phyloP scores from a whole-genome alignment of 2,329 filamentous ascomycete species.

The Geosmithia putterillii region DNA sequence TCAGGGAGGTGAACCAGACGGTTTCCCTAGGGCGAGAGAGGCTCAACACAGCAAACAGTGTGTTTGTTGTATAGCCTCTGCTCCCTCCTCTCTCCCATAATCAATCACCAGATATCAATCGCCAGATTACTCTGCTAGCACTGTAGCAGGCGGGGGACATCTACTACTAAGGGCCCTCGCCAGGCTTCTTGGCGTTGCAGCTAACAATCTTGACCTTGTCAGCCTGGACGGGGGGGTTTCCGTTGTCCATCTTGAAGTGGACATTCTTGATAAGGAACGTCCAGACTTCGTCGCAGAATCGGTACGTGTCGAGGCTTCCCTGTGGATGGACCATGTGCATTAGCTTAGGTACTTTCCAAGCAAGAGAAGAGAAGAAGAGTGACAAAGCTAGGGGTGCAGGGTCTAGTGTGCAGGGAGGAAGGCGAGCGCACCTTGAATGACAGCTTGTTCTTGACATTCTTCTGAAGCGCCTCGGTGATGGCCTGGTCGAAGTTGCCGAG shows the following conservation, averaged over 20 bases:
- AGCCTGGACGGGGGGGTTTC: slow-evolving; percentile 57
- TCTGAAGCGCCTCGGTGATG: slow-evolving; percentile 80
- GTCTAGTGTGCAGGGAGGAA: neutral
- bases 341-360: neutral
- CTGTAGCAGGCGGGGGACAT: no score
- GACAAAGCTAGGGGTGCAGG: neutral
- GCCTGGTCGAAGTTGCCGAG: slow-evolving; percentile 89
- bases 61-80: neutral
- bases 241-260: slow-evolving; percentile 92
- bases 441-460: slow-evolving; percentile 82
- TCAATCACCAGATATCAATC: neutral
- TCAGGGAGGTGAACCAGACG: no score
- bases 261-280: slow-evolving; percentile 98
- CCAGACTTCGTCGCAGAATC: slow-evolving; percentile 99
- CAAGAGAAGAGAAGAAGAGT: neutral
- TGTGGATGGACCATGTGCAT: slow-evolving; percentile 19
- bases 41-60: no score
- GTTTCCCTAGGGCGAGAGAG: neutral
- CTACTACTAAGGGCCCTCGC: slow-evolving; percentile 16
- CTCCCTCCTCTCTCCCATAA: neutral
- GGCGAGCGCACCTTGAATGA: slow-evolving; percentile 73
- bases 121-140: neutral
- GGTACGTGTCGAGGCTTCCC: slow-evolving; percentile 96
- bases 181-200: slow-evolving; percentile 74
- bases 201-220: slow-evolving; percentile 98